Conservation (phyloP, 352 stramenopile genomes). For the Aphanomyces astaci region DNA sequence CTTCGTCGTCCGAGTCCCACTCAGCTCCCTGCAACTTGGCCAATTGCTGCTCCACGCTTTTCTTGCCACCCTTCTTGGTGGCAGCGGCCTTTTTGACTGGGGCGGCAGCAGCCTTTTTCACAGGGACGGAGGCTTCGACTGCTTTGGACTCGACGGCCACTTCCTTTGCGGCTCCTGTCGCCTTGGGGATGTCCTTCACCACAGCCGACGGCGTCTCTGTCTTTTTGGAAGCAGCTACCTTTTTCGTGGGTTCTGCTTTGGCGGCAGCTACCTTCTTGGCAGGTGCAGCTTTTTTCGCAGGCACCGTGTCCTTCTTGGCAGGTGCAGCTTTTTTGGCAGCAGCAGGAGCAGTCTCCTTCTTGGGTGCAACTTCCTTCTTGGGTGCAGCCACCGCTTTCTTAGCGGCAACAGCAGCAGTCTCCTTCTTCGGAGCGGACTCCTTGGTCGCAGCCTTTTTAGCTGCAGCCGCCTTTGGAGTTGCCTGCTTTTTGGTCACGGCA, state of each 20-base stretch:
- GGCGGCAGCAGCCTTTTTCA: neutral
- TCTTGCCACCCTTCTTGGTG: conserved; percentile 21
- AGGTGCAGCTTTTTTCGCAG: neutral
- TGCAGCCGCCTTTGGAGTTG: neutral
- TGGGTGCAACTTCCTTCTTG: neutral
- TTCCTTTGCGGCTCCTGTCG: neutral
- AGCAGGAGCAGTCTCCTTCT: neutral
- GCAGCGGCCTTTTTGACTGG: neutral
- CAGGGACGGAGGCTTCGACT: too few relatives aligned
- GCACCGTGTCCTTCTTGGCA: neutral
- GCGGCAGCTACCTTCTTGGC: neutral
- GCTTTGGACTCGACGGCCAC: neutral
- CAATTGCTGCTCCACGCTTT: conserved; percentile 50
- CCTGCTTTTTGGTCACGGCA: neutral
- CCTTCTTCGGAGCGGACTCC: neutral
- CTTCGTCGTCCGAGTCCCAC: conserved; percentile 76
- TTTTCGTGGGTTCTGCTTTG: neutral
- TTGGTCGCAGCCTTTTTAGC: neutral
- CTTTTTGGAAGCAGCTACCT: neutral
- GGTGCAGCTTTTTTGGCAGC: conserved; percentile 1
- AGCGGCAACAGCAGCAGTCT: neutral
- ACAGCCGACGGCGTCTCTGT: neutral
- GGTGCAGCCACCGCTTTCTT: neutral
- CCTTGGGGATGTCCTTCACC: neutral
- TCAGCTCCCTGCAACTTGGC: conserved; percentile 75